Evolutionary conservation across 2,329 filamentous ascomycete species (phyloP).

Genomic region (Botrytis aclada): DNA sequence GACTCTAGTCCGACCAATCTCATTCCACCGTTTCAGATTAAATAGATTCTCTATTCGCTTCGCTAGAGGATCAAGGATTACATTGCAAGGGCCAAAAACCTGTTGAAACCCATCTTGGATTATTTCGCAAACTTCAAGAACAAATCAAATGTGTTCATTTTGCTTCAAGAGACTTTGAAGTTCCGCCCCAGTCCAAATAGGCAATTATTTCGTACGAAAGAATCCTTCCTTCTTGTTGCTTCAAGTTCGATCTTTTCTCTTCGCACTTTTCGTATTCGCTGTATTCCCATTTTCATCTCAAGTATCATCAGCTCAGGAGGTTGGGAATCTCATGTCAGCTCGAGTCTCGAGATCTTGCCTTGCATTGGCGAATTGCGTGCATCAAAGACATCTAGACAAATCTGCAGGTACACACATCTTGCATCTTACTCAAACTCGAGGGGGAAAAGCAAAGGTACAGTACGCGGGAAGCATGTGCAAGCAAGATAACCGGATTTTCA

Average conservation of each 20-base stretch:
- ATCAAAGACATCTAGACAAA: not conserved
- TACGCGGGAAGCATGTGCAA: not conserved
- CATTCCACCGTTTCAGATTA: slow-evolving; percentile 9
- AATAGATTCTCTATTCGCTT: not conserved
- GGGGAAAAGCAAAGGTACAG: not conserved
- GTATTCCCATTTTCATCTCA: not conserved
- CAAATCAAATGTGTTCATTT: not conserved
- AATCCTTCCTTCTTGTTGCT: not conserved
- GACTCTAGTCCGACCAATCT: slow-evolving; percentile 3
- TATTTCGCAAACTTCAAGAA: not conserved
- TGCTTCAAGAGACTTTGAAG: not conserved
- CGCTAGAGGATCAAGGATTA: slow-evolving; percentile 4
- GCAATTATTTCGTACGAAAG: not conserved
- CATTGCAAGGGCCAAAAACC: not conserved
- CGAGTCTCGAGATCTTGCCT: not conserved
- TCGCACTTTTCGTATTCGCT: not conserved
- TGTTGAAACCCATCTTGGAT: not conserved
- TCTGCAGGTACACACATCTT: not conserved
- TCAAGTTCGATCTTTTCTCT: not conserved
- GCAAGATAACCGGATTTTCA: slow-evolving; percentile 5
- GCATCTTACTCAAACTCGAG: slow-evolving; percentile 5
- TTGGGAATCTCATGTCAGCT: slow-evolving; percentile 6
- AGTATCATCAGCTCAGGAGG: slow-evolving; percentile 1
- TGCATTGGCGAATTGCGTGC: not conserved
- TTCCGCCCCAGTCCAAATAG: not conserved